phyloP scores from a whole-genome alignment of 73 alveolate species.

The Symbiodinium natans region DNA sequence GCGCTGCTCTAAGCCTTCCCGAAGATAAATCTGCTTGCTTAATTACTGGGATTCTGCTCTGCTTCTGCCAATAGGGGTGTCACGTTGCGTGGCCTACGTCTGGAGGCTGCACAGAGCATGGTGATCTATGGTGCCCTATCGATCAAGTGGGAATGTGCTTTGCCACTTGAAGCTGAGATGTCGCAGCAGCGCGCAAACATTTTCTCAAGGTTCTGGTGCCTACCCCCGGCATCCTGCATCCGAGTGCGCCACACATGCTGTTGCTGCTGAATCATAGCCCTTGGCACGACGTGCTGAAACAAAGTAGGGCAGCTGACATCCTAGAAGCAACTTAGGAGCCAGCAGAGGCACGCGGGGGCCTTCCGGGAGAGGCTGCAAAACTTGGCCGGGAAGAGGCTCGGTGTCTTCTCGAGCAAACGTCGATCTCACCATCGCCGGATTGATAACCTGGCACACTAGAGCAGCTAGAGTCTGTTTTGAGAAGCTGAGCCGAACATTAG shows the following conservation, averaged over 20 bases:
- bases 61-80: no score
- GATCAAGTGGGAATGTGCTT: no score
- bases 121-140: no score
- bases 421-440: constrained; percentile 13
- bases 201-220: no score
- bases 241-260: no score
- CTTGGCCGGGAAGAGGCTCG: constrained; percentile 29
- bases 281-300: background rate
- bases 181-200: no score
- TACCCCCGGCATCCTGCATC: no score
- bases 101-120: no score
- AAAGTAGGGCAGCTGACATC: background rate
- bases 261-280: background rate
- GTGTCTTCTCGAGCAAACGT: constrained; percentile 79
- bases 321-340: background rate
- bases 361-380: constrained; percentile 37
- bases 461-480: background rate
- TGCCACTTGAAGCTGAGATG: background rate
- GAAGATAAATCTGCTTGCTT: no score
- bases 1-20: no score
- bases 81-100: no score
- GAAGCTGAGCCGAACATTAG: background rate
- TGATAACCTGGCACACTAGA: background rate
- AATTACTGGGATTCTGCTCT: no score
- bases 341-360: constrained; percentile 81